Base-by-base conservation (phyloP, 2,329 filamentous ascomycete species). In the Pyrenophora teres region DNA sequence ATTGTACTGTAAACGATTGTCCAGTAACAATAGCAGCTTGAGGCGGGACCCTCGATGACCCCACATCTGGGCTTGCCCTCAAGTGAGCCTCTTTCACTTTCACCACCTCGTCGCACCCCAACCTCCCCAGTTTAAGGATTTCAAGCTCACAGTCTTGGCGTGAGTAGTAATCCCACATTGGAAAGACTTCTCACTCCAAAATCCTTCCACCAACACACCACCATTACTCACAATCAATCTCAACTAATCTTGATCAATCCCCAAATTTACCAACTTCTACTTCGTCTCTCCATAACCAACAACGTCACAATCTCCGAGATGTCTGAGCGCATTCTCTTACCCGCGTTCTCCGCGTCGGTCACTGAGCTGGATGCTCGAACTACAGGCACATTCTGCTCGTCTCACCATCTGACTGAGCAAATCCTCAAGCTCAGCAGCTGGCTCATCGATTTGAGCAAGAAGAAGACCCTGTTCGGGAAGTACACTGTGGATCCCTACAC, bases 321-420 rank as follows among this genome's bases (percentile, higher is more conserved):
- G 54, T 40, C 54, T 39, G n/a, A 12, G n/a, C 37, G 13, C n/a
- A 19, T 12, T 15, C 16, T 50, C 6, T 52, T 65, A 7, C 47
- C 57, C 5, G 32, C 37, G 3, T 61, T 65, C 25, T 49, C 54
- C 1, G 32, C 51, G 8, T 57, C 65, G 18, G 48, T 65, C 18
- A 61, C 57, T 12, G 52, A 61, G 13, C 50, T 42, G 10, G 52
- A 45, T 2, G 56, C 64, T 9, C 47, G 61, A 23, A 42, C 45
- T 18, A 36, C 54, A 6, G 36, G 19, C 6, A 25, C 36, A 9
- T 13, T 38, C 30, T 58, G 46, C 19, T 53, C 60, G 6, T 23
- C 52, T 4, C 43, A 53, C n/a, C 52, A 58, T n/a, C 47, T 65
- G 47, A 61, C 64, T 31, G 41, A 56, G 23, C 59, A 62, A 12